Conservation (phyloP, 495 filamentous ascomycete species). For the Trichodelitschia bisporula region DNA sequence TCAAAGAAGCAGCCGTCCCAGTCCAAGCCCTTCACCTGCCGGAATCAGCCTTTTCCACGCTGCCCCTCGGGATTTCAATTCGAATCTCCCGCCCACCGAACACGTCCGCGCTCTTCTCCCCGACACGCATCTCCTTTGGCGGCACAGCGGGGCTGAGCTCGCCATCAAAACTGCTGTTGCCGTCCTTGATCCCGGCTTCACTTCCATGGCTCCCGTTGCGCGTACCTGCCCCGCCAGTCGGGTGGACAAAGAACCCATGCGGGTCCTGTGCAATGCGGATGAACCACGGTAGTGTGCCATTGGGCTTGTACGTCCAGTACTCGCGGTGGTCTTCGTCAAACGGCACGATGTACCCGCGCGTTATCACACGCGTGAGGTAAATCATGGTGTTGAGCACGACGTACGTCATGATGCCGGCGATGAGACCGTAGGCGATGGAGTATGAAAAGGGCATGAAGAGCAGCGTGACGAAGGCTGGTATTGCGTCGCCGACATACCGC, state of each 20-base stretch:
- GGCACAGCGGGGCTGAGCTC: no score
- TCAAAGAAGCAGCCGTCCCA: no score
- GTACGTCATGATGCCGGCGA: slow-evolving; percentile 57
- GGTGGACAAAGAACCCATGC: background rate
- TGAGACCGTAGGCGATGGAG: slow-evolving; percentile 55
- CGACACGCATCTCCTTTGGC: no score
- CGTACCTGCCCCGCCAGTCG: no score
- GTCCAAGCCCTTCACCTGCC: no score
- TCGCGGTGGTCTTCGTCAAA: slow-evolving; percentile 49
- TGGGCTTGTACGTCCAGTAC: slow-evolving; percentile 31
- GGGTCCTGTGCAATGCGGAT: slow-evolving; percentile 4
- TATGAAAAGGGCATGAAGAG: slow-evolving; percentile 72
- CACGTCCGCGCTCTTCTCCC: no score
- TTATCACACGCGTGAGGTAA: slow-evolving; percentile 35
- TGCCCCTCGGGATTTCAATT: no score
- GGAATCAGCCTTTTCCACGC: no score
- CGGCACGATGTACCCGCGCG: slow-evolving; percentile 43
- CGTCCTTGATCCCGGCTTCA: no score
- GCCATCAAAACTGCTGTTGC: no score
- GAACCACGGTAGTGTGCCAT: slow-evolving; percentile 11
- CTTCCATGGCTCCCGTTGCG: no score
- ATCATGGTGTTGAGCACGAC: slow-evolving; percentile 40
- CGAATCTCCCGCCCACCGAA: no score
- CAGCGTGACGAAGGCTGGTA: slow-evolving; percentile 63
- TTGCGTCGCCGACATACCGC: slow-evolving; percentile 52